phyloP scores from a whole-genome alignment of 768 basidiomycete genomes.

The Pulveroboletus frians region DNA sequence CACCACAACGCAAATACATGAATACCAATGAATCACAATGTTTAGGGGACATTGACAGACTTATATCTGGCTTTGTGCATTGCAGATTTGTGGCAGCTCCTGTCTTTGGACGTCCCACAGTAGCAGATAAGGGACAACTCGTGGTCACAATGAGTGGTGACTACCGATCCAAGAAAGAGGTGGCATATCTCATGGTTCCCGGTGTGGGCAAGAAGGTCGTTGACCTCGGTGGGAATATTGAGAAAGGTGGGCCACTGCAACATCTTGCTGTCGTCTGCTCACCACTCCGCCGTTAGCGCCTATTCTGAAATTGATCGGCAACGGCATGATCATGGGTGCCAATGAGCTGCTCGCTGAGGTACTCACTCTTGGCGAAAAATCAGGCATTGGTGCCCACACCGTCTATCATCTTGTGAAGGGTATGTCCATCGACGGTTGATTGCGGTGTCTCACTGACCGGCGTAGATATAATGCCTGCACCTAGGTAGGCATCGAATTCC shows the following conservation, averaged over 20 bases:
- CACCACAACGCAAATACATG: neutral
- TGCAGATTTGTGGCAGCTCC: conserved; percentile 69
- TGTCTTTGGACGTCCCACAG: conserved; percentile 68
- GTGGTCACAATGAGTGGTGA: conserved; percentile 78
- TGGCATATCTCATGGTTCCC: conserved; percentile 73
- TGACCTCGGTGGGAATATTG: conserved; percentile 82
- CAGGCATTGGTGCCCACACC: conserved; percentile 65
- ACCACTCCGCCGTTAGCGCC: conserved; percentile 39
- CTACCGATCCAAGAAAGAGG: conserved; percentile 74
- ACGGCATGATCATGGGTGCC: conserved; percentile 69
- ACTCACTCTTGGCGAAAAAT: conserved; percentile 81
- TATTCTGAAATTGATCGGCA: conserved; percentile 75
- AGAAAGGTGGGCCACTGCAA: conserved; percentile 52
- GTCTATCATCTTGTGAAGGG: conserved; percentile 58
- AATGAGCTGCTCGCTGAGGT: conserved; percentile 78
- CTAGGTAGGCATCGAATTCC: conserved; percentile 36
- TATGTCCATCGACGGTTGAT: conserved; percentile 15
- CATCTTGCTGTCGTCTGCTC: neutral
- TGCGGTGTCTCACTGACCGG: conserved; percentile 13
- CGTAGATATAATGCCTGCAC: conserved; percentile 65
- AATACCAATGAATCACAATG: neutral
- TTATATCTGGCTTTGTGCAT: conserved; percentile 54
- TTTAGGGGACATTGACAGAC: conserved; percentile 62
- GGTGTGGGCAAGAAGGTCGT: conserved; percentile 70
- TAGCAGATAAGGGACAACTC: conserved; percentile 61